Evolutionary conservation across 2,329 filamentous ascomycete species (phyloP).

Genomic region (Penicillium sp.): DNA sequence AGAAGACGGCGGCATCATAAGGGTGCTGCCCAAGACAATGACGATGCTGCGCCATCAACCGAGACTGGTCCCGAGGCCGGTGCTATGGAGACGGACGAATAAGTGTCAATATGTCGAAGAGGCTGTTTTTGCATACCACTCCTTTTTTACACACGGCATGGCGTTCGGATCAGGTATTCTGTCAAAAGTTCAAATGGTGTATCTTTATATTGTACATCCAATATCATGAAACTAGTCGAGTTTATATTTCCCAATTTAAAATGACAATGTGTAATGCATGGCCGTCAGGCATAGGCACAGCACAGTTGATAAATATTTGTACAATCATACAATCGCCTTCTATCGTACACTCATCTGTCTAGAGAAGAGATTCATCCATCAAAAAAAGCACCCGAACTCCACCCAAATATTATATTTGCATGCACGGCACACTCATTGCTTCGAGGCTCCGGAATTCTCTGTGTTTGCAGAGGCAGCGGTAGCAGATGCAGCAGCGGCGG

Average conservation of each 20-base stretch:
- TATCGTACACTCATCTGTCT: constrained; percentile 16
- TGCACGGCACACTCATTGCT: constrained; percentile 24
- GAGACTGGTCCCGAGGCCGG: constrained; percentile 11
- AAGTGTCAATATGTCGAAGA: constrained; percentile 8
- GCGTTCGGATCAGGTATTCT: constrained; percentile 36
- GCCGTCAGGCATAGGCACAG: constrained; percentile 1
- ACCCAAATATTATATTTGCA: background rate
- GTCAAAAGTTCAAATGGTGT: constrained; percentile 26
- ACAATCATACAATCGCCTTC: background rate
- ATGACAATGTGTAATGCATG: constrained; percentile 1
- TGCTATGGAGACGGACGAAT: constrained; percentile 26
- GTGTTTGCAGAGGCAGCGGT: constrained; percentile 12
- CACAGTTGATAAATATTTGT: constrained; percentile 8
- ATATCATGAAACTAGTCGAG: constrained; percentile 6
- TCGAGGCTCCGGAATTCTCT: constrained; percentile 8
- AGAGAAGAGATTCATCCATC: constrained; percentile 15
- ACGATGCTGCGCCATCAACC: constrained; percentile 17
- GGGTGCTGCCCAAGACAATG: constrained; percentile 25
- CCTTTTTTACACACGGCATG: constrained; percentile 29
- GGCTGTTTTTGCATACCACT: constrained; percentile 11
- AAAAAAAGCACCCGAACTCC: constrained; percentile 11
- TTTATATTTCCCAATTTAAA: background rate
- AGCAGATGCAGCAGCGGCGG: background rate
- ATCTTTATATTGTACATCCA: constrained; percentile 19
- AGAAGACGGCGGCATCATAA: constrained; percentile 43